Evolutionary conservation across 768 basidiomycete genomes (phyloP).

Genomic region (Clathrus columnatus): DNA sequence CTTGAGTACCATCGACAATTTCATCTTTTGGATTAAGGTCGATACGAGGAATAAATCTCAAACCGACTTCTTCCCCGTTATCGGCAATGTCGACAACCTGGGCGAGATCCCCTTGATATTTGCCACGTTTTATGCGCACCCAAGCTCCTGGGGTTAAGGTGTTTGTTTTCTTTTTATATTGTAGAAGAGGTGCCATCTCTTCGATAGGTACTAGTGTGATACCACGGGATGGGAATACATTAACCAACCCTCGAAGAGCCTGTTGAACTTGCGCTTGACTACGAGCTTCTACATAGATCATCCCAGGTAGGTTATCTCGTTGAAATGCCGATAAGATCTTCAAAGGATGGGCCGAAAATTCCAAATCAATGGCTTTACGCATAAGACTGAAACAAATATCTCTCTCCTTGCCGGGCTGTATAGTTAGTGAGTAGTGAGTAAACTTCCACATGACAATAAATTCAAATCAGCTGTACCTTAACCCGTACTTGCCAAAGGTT

Average conservation of each 20-base stretch:
- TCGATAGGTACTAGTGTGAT: slow-evolving; percentile 86
- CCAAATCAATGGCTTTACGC: slow-evolving; percentile 82
- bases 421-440: neutral
- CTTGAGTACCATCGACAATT: slow-evolving; percentile 29
- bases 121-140: slow-evolving; percentile 92
- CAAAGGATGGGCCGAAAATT: slow-evolving; percentile 69
- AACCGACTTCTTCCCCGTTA: slow-evolving; percentile 84
- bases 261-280: slow-evolving; percentile 77
- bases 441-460: neutral
- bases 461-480: slow-evolving; percentile 45
- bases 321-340: slow-evolving; percentile 92
- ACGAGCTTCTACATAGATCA: slow-evolving; percentile 94
- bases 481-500: slow-evolving; percentile 93
- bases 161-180: slow-evolving; percentile 90
- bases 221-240: slow-evolving; percentile 78
- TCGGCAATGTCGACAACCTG: slow-evolving; percentile 93
- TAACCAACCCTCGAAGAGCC: slow-evolving; percentile 85
- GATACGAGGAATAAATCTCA: slow-evolving; percentile 96
- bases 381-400: slow-evolving; percentile 92
- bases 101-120: slow-evolving; percentile 89
- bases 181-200: slow-evolving; percentile 94
- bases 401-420: slow-evolving; percentile 81
- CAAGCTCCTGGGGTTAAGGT: slow-evolving; percentile 81
- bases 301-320: slow-evolving; percentile 88
- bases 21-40: slow-evolving; percentile 90